Base-by-base conservation (phyloP, 352 stramenopile species). In the Pythium insidiosum region DNA sequence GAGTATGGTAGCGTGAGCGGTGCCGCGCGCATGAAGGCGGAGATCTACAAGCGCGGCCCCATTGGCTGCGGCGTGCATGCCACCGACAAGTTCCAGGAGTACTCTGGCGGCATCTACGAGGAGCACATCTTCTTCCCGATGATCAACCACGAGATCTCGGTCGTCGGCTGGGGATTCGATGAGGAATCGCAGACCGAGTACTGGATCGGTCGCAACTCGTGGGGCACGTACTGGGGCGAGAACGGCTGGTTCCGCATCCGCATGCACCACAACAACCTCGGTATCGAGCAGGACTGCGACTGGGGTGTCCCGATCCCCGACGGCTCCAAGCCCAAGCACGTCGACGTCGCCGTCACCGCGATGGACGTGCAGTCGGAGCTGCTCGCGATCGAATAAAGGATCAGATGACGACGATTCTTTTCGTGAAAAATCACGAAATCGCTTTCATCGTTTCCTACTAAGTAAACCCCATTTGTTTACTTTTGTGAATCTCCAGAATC, bases 201-300 rank as follows among this genome's bases (percentile, higher is more conserved):
- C 56, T 97, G 80, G 85, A 93, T 96, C 31, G 88, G 78, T 21
- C 73, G 88, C 38, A 97, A 97, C 64, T 94, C 75, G 40, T 97
- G 87, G n/a, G n/a, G n/a, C n/a, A n/a, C n/a, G n/a, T n/a, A n/a
- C n/a, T n/a, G n/a, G n/a, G n/a, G n/a, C n/a, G 83, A 96, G 59
- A 81, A 96, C 30, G 88, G 88, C 34, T 97, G 86, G 81, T 96
- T 95, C 69, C 73, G 79, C 43, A 95, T 97, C 39, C 50, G 81
- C 43, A 94, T 90, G 71, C 76, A 93, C 56, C 74, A 88, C 63
- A 83, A 96, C 67, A 94, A 95, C 57, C 54, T 95, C 34, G 80
- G 73, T 28, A 95, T 95, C 42, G 86, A 95, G 56, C 52, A 78
- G 45, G 81, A 91, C 51, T 95, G 83, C 31, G 81, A 91, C 71